phyloP scores from a whole-genome alignment of 208 protist genomes.

The Trypanosoma platydactyli region DNA sequence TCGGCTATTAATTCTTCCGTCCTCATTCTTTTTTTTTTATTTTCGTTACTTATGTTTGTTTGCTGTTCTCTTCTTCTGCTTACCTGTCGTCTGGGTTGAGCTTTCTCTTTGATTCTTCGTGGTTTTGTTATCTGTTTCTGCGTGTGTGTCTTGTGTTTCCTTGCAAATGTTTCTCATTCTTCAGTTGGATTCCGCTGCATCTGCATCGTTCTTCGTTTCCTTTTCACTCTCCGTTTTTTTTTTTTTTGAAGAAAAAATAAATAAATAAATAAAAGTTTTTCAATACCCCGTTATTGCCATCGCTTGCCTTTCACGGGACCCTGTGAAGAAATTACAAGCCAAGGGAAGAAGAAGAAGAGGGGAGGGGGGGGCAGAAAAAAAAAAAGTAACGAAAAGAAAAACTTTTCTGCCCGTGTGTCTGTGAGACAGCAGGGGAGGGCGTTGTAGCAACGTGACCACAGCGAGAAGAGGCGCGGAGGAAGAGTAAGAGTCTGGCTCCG shows the following conservation, averaged over 20 bases:
- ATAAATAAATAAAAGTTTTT: slow-evolving; percentile 2
- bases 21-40: slow-evolving; percentile 7
- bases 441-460: no score
- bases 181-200: neutral
- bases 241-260: neutral
- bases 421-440: no score
- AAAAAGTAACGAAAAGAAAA: neutral
- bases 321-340: neutral
- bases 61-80: neutral
- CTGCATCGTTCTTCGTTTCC: neutral
- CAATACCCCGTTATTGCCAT: neutral
- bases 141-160: neutral
- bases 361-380: neutral
- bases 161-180: neutral
- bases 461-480: no score
- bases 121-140: slow-evolving; percentile 8
- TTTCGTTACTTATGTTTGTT: no score
- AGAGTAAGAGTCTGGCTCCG: no score
- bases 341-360: neutral
- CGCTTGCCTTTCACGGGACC: neutral
- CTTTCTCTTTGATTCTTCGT: neutral
- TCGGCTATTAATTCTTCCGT: no score
- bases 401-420: neutral
- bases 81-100: neutral
- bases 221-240: slow-evolving; percentile 7